phyloP scores from a whole-genome alignment of 1,284 basidiomycete genomes.

The Wallemia ichthyophaga region DNA sequence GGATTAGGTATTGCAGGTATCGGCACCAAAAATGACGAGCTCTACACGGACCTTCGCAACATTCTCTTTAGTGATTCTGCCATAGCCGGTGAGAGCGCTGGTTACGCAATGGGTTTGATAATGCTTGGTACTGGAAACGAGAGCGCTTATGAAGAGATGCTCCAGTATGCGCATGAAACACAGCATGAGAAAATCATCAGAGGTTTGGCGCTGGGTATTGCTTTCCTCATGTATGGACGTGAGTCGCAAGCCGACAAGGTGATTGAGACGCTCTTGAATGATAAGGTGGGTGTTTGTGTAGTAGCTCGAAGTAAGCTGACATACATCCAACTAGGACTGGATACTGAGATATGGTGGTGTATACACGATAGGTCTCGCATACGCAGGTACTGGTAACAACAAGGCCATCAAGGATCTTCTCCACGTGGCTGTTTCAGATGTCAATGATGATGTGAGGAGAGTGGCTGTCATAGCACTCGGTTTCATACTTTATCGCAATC shows the following conservation, averaged over 20 bases:
- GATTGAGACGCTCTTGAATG: constrained; percentile 39
- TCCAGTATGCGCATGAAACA: constrained; percentile 73
- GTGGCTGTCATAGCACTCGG: constrained; percentile 81
- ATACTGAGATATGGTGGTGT: constrained; percentile 86
- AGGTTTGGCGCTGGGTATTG: constrained; percentile 63
- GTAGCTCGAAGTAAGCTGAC: background rate
- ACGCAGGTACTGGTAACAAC: constrained; percentile 80
- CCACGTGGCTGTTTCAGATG: constrained; percentile 85
- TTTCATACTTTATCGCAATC: constrained; percentile 83
- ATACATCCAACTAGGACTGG: constrained; percentile 35
- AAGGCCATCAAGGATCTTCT: constrained; percentile 61
- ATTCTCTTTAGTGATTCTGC: constrained; percentile 73
- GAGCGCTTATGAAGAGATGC: constrained; percentile 62
- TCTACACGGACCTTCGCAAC: constrained; percentile 67
- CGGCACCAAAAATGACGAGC: constrained; percentile 56
- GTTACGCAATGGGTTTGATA: constrained; percentile 81
- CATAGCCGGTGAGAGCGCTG: constrained; percentile 70
- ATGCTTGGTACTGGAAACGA: constrained; percentile 69
- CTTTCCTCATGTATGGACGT: constrained; percentile 63
- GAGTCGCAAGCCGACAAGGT: constrained; percentile 62
- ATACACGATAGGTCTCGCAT: constrained; percentile 74
- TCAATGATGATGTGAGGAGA: constrained; percentile 75
- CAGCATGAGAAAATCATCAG: constrained; percentile 96
- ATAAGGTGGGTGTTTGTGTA: constrained; percentile 31
- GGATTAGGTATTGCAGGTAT: constrained; percentile 77